A percentile compares a stretch with the other conserved stretches of the same genome.
phyloP scores from a whole-genome alignment of 129 eudicot species.

The Ambrosia artemisiifolia region DNA sequence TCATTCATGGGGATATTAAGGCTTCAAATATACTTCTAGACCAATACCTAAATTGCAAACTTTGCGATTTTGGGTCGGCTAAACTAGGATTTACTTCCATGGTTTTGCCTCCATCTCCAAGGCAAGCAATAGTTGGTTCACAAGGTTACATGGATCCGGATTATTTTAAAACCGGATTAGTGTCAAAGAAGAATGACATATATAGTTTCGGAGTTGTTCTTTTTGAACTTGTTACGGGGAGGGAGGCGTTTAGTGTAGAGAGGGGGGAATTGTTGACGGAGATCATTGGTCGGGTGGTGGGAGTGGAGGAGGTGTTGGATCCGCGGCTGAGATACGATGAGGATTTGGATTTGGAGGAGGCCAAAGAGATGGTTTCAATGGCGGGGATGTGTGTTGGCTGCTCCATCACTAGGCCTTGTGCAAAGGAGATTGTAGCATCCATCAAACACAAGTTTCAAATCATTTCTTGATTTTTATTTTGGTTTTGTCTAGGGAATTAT shows the following conservation, averaged over 20 bases:
- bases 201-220: slow-evolving; percentile 72
- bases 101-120: slow-evolving; percentile 42
- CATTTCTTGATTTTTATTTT: no score
- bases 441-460: no score
- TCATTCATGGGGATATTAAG: slow-evolving; percentile 85
- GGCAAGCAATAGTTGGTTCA: slow-evolving; percentile 62
- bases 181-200: slow-evolving; percentile 68
- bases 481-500: no score
- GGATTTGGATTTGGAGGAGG: no score
- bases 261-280: not conserved
- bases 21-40: slow-evolving; percentile 76
- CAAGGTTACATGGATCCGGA: slow-evolving; percentile 88
- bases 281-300: not conserved
- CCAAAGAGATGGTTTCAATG: no score
- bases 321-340: no score
- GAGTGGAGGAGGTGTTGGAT: no score
- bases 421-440: no score
- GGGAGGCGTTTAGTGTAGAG: not conserved
- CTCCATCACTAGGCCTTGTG: no score
- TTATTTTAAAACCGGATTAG: slow-evolving; percentile 65
- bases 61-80: slow-evolving; percentile 82
- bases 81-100: slow-evolving; percentile 55
- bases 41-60: slow-evolving; percentile 46
- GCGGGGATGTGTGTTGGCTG: no score
- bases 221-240: slow-evolving; percentile 29